phyloP scores from a whole-genome alignment of 2,329 filamentous ascomycete genomes.

The Claviceps sp. region DNA sequence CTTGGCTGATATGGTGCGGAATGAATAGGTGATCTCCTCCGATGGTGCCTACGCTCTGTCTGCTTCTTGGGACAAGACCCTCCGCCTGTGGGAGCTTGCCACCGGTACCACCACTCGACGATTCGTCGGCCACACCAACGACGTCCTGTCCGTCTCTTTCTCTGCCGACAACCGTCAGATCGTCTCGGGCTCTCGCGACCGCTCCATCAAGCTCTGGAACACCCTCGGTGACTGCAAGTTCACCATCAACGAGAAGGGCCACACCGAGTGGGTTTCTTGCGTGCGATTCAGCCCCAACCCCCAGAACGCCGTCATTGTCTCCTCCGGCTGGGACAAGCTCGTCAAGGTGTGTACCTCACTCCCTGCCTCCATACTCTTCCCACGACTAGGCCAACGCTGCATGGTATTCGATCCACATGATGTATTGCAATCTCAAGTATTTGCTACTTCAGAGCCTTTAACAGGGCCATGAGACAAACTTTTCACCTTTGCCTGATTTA shows the following conservation, averaged over 20 bases:
- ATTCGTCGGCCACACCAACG: slow-evolving; percentile 98
- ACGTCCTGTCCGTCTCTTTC: slow-evolving; percentile 99
- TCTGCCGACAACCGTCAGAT: slow-evolving; percentile 99
- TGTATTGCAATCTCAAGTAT: slow-evolving; percentile 92
- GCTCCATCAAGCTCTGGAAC: slow-evolving; percentile 99
- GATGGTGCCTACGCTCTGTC: slow-evolving; percentile 98
- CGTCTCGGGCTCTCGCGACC: slow-evolving; percentile 95
- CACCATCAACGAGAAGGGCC: slow-evolving; percentile 99
- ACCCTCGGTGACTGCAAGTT: slow-evolving; percentile 99
- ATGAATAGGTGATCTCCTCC: slow-evolving; percentile 81
- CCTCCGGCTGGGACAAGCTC: slow-evolving; percentile 97
- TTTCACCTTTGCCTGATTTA: slow-evolving; percentile 76
- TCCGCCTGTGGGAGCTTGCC: slow-evolving; percentile 97
- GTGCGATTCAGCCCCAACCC: slow-evolving; percentile 99
- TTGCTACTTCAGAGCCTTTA: slow-evolving; percentile 99
- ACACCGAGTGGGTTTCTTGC: slow-evolving; percentile 99
- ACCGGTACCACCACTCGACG: slow-evolving; percentile 94
- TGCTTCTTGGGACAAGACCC: slow-evolving; percentile 98
- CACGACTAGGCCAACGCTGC: not conserved
- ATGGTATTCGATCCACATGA: slow-evolving; percentile 44
- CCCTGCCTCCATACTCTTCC: not conserved
- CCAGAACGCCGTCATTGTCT: slow-evolving; percentile 99
- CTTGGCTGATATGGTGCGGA: slow-evolving; percentile 12
- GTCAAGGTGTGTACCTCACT: slow-evolving; percentile 68
- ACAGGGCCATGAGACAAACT: slow-evolving; percentile 87